Evolutionary conservation across 1,284 basidiomycete species (phyloP).

Genomic region (Prillingera fragicola): DNA sequence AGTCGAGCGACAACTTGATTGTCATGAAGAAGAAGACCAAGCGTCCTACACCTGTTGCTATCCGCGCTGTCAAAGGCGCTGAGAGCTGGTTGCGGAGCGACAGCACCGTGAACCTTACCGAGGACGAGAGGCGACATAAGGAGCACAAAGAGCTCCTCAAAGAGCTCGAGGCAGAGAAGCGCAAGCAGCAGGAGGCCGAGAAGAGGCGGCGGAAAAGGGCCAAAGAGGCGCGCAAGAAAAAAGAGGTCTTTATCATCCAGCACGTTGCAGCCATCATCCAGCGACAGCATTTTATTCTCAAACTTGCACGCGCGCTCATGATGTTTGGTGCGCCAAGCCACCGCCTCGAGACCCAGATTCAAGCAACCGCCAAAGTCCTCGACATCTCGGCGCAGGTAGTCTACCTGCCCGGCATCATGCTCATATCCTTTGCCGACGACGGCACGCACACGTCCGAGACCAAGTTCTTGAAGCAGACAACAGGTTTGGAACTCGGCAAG

Average conservation of each 20-base stretch:
- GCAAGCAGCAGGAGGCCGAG: slow-evolving; percentile 54
- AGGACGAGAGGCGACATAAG: slow-evolving; percentile 48
- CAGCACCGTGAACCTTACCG: slow-evolving; percentile 39
- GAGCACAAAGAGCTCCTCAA: slow-evolving; percentile 45
- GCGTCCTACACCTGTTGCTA: slow-evolving; percentile 23
- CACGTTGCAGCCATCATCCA: slow-evolving; percentile 82
- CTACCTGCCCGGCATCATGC: slow-evolving; percentile 77
- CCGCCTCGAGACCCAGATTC: slow-evolving; percentile 78
- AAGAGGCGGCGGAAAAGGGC: slow-evolving; percentile 49
- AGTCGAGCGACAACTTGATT: slow-evolving; percentile 31
- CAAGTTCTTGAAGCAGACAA: slow-evolving; percentile 73
- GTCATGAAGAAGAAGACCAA: slow-evolving; percentile 23
- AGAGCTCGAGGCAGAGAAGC: too few species aligned
- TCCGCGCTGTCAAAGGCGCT: slow-evolving; percentile 26
- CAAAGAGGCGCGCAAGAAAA: slow-evolving; percentile 63
- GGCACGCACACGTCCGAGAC: slow-evolving; percentile 79
- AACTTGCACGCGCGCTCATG: slow-evolving; percentile 84
- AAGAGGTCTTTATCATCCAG: slow-evolving; percentile 77
- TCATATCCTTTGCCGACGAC: slow-evolving; percentile 75
- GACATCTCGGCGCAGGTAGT: slow-evolving; percentile 78
- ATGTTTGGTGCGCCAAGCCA: slow-evolving; percentile 93
- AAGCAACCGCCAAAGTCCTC: slow-evolving; percentile 75
- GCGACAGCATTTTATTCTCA: slow-evolving; percentile 84
- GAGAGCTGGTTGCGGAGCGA: slow-evolving; percentile 43
- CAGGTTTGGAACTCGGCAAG: slow-evolving; percentile 69